These are phyloP conservation scores for Erucastrum elatum DNA, from an alignment of 345 rosid species.

Conservation along the genomic window DNA sequence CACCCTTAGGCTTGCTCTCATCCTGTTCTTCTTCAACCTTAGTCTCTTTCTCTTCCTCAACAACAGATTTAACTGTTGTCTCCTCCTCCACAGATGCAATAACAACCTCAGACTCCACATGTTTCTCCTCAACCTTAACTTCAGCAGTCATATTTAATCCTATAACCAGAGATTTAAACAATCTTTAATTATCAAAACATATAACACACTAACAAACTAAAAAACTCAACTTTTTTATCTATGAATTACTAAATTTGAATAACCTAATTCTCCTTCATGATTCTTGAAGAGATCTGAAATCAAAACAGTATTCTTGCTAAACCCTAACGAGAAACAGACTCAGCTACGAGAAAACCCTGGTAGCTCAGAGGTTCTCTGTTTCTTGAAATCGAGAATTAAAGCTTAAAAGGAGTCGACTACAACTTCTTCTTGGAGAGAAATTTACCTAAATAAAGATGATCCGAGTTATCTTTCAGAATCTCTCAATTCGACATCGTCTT, in stretches of 20 bases:
- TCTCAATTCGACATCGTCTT: neutral
- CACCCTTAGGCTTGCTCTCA: slow-evolving; percentile 42
- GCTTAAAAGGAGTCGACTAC: too few species aligned
- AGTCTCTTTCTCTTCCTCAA: slow-evolving; percentile 24
- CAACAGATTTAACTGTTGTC: slow-evolving; percentile 24
- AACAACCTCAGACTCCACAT: slow-evolving; percentile 46
- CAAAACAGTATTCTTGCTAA: neutral
- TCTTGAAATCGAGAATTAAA: too few species aligned
- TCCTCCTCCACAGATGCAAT: slow-evolving; percentile 38
- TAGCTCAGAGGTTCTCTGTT: too few species aligned
- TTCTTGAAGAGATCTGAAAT: slow-evolving; percentile 17
- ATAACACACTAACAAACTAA: too few species aligned
- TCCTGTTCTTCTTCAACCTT: slow-evolving; percentile 37
- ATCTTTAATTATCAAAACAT: neutral
- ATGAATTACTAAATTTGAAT: too few species aligned
- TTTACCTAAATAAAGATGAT: slow-evolving; percentile 28
- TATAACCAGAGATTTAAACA: slow-evolving; percentile 16
- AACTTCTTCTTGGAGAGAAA: neutral
- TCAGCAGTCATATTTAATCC: slow-evolving; percentile 63
- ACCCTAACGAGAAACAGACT: too few species aligned
- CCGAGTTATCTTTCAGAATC: neutral
- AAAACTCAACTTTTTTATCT: too few species aligned
- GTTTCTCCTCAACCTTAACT: slow-evolving; percentile 59
- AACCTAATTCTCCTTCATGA: neutral
- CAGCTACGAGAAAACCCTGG: neutral